Evolutionary conservation across 2,329 filamentous ascomycete genomes (phyloP).

Genomic region (Fusarium proliferatum): DNA sequence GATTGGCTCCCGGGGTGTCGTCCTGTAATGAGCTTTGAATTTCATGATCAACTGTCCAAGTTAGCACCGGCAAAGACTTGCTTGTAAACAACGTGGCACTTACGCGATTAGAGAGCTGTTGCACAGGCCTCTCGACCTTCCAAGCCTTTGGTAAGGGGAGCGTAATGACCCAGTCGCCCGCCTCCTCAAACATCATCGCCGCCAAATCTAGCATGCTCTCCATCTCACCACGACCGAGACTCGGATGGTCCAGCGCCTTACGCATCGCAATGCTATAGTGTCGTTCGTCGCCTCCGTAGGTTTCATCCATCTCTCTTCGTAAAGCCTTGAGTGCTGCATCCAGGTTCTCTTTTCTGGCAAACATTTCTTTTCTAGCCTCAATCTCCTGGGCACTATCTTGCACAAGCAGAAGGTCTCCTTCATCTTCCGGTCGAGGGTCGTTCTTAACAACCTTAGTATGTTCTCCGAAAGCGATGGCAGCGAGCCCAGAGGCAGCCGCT

Average conservation of each 20-base stretch:
- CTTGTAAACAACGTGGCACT: constrained; percentile 21
- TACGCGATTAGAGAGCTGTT: constrained; percentile 52
- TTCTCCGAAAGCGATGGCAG: constrained; percentile 73
- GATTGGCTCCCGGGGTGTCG: constrained; percentile 47
- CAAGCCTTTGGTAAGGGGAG: constrained; percentile 56
- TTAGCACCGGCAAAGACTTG: constrained; percentile 28
- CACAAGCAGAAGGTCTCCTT: constrained; percentile 53
- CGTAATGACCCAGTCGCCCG: constrained; percentile 55
- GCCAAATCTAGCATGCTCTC: constrained; percentile 58
- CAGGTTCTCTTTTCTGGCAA: constrained; percentile 72
- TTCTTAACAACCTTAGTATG: constrained; percentile 58
- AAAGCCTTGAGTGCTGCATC: constrained; percentile 63
- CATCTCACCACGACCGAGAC: constrained; percentile 55
- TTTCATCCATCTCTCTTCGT: constrained; percentile 58
- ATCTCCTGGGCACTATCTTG: constrained; percentile 61
- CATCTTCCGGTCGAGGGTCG: constrained; percentile 52
- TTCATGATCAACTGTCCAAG: constrained; percentile 49
- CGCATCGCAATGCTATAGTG: constrained; percentile 57
- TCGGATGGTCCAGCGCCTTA: constrained; percentile 55
- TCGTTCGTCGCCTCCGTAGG: constrained; percentile 52
- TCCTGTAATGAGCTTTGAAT: constrained; percentile 55
- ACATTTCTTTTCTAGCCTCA: constrained; percentile 70
- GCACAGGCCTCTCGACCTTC: constrained; percentile 51
- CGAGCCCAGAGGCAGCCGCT: constrained; percentile 68
- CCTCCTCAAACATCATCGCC: constrained; percentile 60